A percentile compares a stretch with the other conserved stretches of the same genome.
Conservation (phyloP, 139 green algal genomes). For the Coccomyxa sp. region DNA sequence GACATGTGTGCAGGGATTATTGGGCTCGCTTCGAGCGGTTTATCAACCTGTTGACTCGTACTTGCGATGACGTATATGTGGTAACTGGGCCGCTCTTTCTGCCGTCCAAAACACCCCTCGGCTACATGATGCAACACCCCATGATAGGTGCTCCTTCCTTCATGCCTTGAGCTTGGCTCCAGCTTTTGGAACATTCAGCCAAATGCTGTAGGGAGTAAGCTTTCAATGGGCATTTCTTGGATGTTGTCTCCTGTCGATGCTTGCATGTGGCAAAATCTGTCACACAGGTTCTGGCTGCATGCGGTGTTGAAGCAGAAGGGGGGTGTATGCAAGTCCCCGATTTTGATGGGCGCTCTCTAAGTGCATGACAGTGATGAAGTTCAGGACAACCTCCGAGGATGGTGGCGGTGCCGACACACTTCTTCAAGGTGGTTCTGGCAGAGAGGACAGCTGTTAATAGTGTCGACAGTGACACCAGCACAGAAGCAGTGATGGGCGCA, state of each 20-base stretch:
- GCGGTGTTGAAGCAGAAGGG: too few species aligned
- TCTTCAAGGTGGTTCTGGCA: conserved; percentile 78
- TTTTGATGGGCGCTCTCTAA: too few species aligned
- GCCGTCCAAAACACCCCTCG: conserved; percentile 26
- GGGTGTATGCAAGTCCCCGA: too few species aligned
- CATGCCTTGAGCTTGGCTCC: background rate
- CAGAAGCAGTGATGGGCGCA: conserved; percentile 42
- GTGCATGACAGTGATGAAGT: background rate
- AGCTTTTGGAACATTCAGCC: too few species aligned
- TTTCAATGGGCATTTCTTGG: too few species aligned
- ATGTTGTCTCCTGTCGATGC: too few species aligned
- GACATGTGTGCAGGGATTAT: conserved; percentile 64
- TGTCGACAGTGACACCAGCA: too few species aligned
- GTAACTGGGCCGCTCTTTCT: conserved; percentile 84
- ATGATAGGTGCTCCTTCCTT: conserved; percentile 54
- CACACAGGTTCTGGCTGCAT: too few species aligned
- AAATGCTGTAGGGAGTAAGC: too few species aligned
- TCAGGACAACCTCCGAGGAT: conserved; percentile 66
- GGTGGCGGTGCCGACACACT: conserved; percentile 89
- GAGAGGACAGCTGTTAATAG: background rate
- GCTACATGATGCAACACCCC: conserved; percentile 65
- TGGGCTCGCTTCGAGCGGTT: conserved; percentile 93
- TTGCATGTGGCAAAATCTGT: too few species aligned
- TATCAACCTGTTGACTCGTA: conserved; percentile 51
- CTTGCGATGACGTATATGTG: conserved; percentile 66